Conservation (phyloP, 345 rosid species). For the Boechera retrofracta region DNA sequence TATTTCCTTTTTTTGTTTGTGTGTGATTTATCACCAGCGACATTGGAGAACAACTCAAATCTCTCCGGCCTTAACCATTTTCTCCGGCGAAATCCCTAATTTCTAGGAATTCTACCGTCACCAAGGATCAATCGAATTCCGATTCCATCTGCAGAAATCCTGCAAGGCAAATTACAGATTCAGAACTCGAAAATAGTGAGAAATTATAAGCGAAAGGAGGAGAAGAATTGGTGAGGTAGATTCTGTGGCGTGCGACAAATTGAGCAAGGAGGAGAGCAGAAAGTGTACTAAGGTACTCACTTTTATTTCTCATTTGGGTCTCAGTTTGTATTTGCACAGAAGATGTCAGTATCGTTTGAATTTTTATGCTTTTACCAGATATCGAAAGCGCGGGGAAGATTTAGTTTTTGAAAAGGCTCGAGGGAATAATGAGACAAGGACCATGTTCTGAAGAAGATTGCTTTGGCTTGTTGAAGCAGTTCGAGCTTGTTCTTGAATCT, state of each 20-base stretch:
- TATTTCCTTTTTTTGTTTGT: too few relatives aligned
- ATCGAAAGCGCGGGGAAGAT: too few relatives aligned
- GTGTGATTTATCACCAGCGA: not conserved
- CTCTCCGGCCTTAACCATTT: not conserved
- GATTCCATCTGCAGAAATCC: not conserved
- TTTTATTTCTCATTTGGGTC: too few relatives aligned
- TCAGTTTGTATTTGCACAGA: too few relatives aligned
- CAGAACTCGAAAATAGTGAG: not conserved
- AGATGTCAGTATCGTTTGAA: too few relatives aligned
- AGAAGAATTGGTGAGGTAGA: too few relatives aligned
- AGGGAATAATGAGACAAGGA: slow-evolving; percentile 46
- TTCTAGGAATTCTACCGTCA: not conserved
- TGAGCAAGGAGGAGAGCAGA: too few relatives aligned
- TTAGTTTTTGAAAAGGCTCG: too few relatives aligned
- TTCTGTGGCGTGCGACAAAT: too few relatives aligned
- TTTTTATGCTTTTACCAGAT: too few relatives aligned
- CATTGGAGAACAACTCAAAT: not conserved
- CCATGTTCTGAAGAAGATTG: slow-evolving; percentile 37
- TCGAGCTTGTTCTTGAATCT: slow-evolving; percentile 65
- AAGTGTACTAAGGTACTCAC: too few relatives aligned
- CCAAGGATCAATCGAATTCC: not conserved
- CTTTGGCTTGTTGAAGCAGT: slow-evolving; percentile 53
- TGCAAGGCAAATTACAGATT: not conserved
- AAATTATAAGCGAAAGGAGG: too few relatives aligned
- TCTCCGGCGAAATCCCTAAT: not conserved